phyloP scores from a whole-genome alignment of 495 filamentous ascomycete species.

The Hypoxylon lienhwacheense region DNA sequence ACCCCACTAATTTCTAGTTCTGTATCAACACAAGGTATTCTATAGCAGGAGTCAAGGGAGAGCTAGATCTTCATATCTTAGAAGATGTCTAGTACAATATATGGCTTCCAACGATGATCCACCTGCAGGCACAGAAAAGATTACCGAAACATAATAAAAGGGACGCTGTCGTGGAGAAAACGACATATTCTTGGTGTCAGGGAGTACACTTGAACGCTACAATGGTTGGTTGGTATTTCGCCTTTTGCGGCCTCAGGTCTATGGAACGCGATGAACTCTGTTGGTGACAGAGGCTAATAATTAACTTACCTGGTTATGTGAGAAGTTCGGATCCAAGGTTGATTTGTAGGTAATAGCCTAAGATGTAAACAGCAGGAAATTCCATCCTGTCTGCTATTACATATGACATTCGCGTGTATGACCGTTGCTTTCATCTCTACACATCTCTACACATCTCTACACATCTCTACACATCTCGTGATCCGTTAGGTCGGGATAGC shows the following conservation, averaged over 20 bases:
- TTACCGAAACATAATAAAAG: neutral
- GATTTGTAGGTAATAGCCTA: neutral
- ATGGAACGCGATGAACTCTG: conserved; percentile 20
- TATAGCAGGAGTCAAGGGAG: too few relatives aligned
- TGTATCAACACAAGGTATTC: too few relatives aligned
- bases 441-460: conserved; percentile 22
- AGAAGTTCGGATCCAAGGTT: neutral
- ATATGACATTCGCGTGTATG: conserved; percentile 12
- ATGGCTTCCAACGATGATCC: neutral
- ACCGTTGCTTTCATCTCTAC: conserved; percentile 13
- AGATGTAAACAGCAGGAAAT: conserved; percentile 6
- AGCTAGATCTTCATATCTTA: too few relatives aligned
- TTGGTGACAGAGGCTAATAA: conserved; percentile 8
- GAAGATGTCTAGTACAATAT: too few relatives aligned
- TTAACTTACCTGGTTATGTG: conserved; percentile 10
- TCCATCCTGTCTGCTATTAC: conserved; percentile 8
- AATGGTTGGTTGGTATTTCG: conserved; percentile 13
- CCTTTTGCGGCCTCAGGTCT: conserved; percentile 9
- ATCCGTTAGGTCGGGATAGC: conserved; percentile 24
- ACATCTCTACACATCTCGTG: conserved; percentile 26
- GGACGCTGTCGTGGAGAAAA: neutral
- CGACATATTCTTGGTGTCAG: conserved; percentile 8
- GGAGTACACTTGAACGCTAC: conserved; percentile 14
- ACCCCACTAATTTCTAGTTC: too few relatives aligned
- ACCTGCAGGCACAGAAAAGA: neutral